Base-by-base conservation (phyloP, 768 basidiomycete species). In the Mrakia blollopis region DNA sequence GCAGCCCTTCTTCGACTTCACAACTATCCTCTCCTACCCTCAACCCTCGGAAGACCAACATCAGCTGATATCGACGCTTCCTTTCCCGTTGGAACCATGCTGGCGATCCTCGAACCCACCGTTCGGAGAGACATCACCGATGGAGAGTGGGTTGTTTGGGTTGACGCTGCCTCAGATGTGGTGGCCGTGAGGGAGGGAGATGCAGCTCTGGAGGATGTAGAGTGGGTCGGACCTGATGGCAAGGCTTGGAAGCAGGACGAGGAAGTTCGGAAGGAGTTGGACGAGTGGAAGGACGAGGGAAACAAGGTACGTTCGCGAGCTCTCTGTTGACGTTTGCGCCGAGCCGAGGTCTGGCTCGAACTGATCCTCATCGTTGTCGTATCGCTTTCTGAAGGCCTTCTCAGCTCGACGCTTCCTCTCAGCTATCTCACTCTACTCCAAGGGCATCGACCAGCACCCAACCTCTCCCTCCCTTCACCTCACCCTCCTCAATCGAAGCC, bases 281-380 rank as follows among this genome's bases (percentile, higher is more conserved):
- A 73, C 10, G 76, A 73, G 32, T 77, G 76, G 76, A 68, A 50
- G 35, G 62, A 72, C 9, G 39, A 35, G 23, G 76, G 76, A n/a
- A 72, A 77, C 63, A 37, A 73, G 71, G 76, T 72, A 10, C 35
- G 70, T 72, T 2, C 9, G 4, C 16, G 16, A 37, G 23, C 13
- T 28, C 35, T 11, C 74, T 23, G 16, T 68, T 50, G 11, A 25
- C 65, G 8, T 28, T 30, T 5, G 47, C 10, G 6, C 3, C 16
- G n/a, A 18, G 7, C 44, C 2, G 60, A 2, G 16, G 1, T 1
- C 3, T 37, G 10, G 11, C 7, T 21, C 16, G 62, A 57, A 23
- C n/a, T 21, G n/a, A 47, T 44, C 23, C 50, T 61, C 8, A 25
- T 50, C 35, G 21, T 28, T n/a, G 2, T n/a, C 47, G 25, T 30